A percentile compares a stretch with the other conserved stretches of the same genome.
Evolutionary conservation across 106 monocot genomes (phyloP).

Genomic region (Chionographis japonica): DNA sequence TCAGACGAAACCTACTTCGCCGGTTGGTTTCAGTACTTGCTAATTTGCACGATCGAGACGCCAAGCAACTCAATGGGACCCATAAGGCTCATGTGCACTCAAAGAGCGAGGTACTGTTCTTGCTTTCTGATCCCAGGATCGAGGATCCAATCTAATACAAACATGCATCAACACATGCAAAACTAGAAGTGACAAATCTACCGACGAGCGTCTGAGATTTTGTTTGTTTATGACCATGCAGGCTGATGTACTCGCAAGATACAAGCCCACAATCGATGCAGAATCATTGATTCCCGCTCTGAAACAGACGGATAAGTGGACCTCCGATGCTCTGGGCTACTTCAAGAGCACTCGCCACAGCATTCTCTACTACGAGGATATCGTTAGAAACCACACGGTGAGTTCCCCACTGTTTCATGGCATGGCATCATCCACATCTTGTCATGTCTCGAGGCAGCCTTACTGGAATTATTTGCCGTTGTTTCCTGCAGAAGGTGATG

Average conservation of each 20-base stretch:
- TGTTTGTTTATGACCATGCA: neutral
- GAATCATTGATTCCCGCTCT: constrained; percentile 17
- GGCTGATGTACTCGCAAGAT: constrained; percentile 36
- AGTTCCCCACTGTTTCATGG: neutral
- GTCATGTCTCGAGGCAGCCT: too few species aligned
- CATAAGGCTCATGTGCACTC: constrained; percentile 48
- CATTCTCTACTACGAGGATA: constrained; percentile 43
- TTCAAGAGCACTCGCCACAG: constrained; percentile 42
- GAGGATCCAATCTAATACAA: too few species aligned
- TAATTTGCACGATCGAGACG: constrained; percentile 28
- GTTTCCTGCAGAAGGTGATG: constrained; percentile 15
- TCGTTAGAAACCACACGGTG: constrained; percentile 24
- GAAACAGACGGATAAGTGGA: constrained; percentile 15
- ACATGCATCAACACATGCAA: too few species aligned
- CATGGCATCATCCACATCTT: too few species aligned
- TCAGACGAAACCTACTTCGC: constrained; percentile 35
- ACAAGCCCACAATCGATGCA: constrained; percentile 27
- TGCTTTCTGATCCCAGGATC: too few species aligned
- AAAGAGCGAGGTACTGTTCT: constrained; percentile 19
- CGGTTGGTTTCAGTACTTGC: constrained; percentile 34
- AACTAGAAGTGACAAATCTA: too few species aligned
- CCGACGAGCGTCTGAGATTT: too few species aligned
- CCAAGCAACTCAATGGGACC: constrained; percentile 39
- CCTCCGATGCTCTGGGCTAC: constrained; percentile 23
- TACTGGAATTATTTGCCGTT: too few species aligned